Conservation (phyloP, 306 rosid genomes). For the Delonix regia region DNA sequence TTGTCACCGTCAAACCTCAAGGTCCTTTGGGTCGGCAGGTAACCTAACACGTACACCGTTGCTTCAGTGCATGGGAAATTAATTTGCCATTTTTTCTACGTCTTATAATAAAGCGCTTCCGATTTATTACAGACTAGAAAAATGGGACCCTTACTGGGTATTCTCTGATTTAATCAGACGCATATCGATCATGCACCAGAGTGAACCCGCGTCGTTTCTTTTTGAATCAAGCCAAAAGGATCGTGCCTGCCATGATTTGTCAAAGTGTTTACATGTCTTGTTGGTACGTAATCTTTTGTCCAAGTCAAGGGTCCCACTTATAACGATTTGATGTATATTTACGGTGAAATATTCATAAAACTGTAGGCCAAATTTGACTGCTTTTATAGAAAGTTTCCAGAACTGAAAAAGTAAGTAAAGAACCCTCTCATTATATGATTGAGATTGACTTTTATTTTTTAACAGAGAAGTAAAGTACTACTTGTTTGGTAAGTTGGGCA, state of each 20-base stretch:
- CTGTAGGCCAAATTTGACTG: not conserved
- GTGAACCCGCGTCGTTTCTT: slow-evolving; percentile 27
- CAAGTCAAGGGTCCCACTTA: not conserved
- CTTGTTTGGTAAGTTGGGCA: not conserved
- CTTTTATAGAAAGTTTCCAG: not conserved
- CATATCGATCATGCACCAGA: no score
- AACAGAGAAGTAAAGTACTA: not conserved
- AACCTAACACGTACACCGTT: slow-evolving; percentile 62
- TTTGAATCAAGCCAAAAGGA: slow-evolving; percentile 4
- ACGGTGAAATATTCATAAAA: no score
- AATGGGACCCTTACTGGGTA: not conserved
- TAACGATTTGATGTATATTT: not conserved
- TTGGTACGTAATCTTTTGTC: not conserved
- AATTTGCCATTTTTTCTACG: not conserved
- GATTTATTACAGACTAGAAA: slow-evolving; percentile 11
- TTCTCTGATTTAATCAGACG: slow-evolving; percentile 29
- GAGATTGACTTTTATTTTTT: not conserved
- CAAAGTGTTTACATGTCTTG: slow-evolving; percentile 31
- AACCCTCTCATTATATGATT: not conserved
- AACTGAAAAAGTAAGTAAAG: not conserved
- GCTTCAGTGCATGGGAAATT: slow-evolving; percentile 26
- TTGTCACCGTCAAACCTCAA: slow-evolving; percentile 31
- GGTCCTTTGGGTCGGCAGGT: slow-evolving; percentile 49
- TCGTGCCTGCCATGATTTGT: slow-evolving; percentile 28
- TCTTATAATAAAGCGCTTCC: not conserved